Evolutionary conservation across 1,139 yeast genomes (phyloP), one percentile per base, ranked within the genome.

Genomic region (Chernovozyma sophiae-reginae): DNA sequence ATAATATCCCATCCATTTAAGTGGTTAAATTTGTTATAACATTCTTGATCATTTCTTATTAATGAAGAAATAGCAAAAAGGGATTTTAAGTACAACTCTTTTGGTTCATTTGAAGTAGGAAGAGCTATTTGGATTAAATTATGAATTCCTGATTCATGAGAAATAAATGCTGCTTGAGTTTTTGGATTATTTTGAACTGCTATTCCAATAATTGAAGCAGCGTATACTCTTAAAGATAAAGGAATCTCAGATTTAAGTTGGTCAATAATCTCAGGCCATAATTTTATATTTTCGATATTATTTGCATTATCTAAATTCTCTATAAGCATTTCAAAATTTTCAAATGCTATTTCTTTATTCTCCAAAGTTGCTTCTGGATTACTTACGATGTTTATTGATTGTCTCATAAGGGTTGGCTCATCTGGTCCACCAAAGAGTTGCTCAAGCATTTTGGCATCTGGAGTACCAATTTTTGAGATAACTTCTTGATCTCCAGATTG

Each of bases 291-390:
- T 46, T 85, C 92, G 45, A 92, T 82, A 52, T 87, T 89, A 60
- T 92, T 90, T 18, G 98, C 97, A 57, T 92, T 92, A 58, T 92
- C 98, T 47, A 92, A 63, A 53, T 89, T 89, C 56, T 92, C 98
- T 42, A 92, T 84, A 41, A 92, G 70, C 94, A 90, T 87, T 58
- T 92, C 97, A 52, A 90, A 83, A 57, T 89, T 87, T 45, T 92
- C 97, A 43, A 90, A 74, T 0, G 97, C 96, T 13, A 78, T 75
- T 40, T 81, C 72, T 48, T 81, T 81, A 51, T 74, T 73, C 34
- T 82, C 92, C 24, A 75, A 52, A 3, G 72, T 71, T 15, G 81
- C 81, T 32, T 77, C 81, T n/a, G 79, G 75, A 52, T 77, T 72
- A n/a, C 62, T 56, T 6, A 86, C 78, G 13, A 85, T 81, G 8